Percentiles rank a stretch among this genome's conserved stretches.
These are phyloP conservation scores for Amanita muscaria DNA, from an alignment of 768 basidiomycete genomes.

Conservation along the genomic window DNA sequence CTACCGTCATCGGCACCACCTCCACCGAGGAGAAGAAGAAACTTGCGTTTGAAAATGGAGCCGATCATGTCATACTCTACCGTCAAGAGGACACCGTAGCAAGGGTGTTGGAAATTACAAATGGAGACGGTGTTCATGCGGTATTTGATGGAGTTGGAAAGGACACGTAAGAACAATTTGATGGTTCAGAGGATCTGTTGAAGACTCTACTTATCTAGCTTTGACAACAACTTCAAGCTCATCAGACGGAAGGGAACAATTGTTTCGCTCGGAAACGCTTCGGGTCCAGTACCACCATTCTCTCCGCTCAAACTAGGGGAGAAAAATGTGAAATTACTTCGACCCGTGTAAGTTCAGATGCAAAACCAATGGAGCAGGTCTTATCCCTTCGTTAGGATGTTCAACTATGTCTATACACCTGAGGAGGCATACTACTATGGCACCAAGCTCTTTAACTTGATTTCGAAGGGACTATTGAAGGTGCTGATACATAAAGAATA, in stretches of 20 bases:
- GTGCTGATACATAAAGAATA: slow-evolving; percentile 71
- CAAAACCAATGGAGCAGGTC: background rate
- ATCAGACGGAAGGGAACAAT: slow-evolving; percentile 83
- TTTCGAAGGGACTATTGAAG: slow-evolving; percentile 52
- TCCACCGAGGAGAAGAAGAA: slow-evolving; percentile 79
- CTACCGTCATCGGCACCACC: slow-evolving; percentile 88
- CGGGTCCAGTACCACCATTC: slow-evolving; percentile 74
- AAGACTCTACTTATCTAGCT: slow-evolving; percentile 30
- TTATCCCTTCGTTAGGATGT: slow-evolving; percentile 36
- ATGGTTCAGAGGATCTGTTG: background rate
- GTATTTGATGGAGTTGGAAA: slow-evolving; percentile 96
- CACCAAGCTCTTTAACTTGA: slow-evolving; percentile 50
- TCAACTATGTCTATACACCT: slow-evolving; percentile 63
- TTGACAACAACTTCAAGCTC: slow-evolving; percentile 74
- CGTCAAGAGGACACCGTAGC: slow-evolving; percentile 65
- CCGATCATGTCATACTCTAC: slow-evolving; percentile 83
- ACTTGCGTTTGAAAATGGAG: slow-evolving; percentile 70
- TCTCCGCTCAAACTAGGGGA: slow-evolving; percentile 60
- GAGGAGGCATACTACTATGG: slow-evolving; percentile 67
- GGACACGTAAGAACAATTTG: slow-evolving; percentile 59
- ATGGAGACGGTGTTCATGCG: slow-evolving; percentile 75
- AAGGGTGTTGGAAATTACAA: slow-evolving; percentile 66
- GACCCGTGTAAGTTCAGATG: slow-evolving; percentile 53
- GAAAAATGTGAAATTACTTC: slow-evolving; percentile 75
- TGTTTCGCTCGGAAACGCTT: slow-evolving; percentile 88